Conservation (phyloP, 192 early-diverging fungal genomes). For the Geosiphon pyriformis region DNA sequence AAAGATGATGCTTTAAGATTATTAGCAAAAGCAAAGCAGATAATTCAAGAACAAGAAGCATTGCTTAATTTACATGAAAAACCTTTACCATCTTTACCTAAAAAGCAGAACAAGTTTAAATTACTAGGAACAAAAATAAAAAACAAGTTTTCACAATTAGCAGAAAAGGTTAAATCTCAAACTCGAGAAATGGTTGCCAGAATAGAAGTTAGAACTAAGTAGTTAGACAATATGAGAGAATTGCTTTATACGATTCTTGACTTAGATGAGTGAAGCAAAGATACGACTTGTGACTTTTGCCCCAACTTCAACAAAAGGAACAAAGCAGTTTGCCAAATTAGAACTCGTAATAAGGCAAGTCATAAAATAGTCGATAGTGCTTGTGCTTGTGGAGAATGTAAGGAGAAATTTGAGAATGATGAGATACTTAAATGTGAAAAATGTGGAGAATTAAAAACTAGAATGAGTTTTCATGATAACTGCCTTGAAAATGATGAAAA, state of each 20-base stretch:
- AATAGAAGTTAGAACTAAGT: neutral
- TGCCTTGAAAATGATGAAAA: neutral
- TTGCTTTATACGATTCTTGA: no score
- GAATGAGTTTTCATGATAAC: neutral
- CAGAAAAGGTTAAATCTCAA: no score
- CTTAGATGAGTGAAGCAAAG: neutral
- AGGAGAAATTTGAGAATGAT: no score
- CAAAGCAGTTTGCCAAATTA: neutral
- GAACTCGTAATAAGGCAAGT: neutral
- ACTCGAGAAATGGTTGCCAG: neutral
- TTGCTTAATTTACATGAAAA: no score
- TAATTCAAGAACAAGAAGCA: no score
- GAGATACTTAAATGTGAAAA: no score
- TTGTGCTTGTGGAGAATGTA: neutral
- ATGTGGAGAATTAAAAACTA: neutral
- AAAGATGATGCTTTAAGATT: no score
- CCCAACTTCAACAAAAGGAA: neutral
- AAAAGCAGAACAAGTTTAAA: no score
- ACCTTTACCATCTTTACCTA: no score
- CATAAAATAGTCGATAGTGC: neutral
- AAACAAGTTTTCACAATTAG: no score
- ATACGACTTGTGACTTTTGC: neutral
- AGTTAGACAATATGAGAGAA: neutral
- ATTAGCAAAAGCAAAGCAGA: no score
- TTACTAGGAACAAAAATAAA: no score